Evolutionary conservation across 345 rosid species (phyloP).

Genomic region (Toxicodendron radicans): DNA sequence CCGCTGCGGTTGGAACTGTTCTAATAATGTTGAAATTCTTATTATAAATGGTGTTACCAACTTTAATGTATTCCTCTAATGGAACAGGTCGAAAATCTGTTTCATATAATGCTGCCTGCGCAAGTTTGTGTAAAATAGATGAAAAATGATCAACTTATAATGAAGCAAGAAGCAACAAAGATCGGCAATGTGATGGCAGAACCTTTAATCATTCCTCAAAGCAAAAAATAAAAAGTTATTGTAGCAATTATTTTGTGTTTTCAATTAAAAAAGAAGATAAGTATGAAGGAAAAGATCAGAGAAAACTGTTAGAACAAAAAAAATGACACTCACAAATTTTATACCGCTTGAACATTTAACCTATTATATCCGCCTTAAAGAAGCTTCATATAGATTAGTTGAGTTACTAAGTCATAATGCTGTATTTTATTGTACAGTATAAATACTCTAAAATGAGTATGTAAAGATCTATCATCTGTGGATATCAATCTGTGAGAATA

Average conservation of each 20-base stretch:
- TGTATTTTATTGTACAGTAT: background rate
- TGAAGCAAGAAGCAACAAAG: slow-evolving; percentile 1
- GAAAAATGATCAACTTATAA: slow-evolving; percentile 1
- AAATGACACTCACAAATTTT: background rate
- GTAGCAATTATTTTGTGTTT: background rate
- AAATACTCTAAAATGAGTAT: background rate
- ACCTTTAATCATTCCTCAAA: background rate
- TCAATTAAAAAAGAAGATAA: background rate
- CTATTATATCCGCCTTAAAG: background rate
- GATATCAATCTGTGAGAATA: background rate
- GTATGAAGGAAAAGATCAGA: background rate
- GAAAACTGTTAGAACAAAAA: background rate
- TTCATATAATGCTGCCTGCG: slow-evolving; percentile 88
- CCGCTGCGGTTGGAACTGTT: slow-evolving; percentile 67
- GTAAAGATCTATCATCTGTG: background rate
- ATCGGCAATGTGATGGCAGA: background rate
- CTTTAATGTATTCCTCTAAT: slow-evolving; percentile 84
- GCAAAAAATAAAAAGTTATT: background rate
- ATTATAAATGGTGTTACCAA: slow-evolving; percentile 80
- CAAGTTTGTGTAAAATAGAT: slow-evolving; percentile 20
- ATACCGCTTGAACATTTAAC: background rate
- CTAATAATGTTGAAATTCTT: slow-evolving; percentile 77
- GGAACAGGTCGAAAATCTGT: slow-evolving; percentile 98
- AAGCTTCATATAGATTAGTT: background rate
- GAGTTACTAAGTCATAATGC: background rate